Evolutionary conservation across 495 filamentous ascomycete genomes (phyloP), one percentile per base, ranked within the genome.

Genomic region (Penicillium riverlandense): DNA sequence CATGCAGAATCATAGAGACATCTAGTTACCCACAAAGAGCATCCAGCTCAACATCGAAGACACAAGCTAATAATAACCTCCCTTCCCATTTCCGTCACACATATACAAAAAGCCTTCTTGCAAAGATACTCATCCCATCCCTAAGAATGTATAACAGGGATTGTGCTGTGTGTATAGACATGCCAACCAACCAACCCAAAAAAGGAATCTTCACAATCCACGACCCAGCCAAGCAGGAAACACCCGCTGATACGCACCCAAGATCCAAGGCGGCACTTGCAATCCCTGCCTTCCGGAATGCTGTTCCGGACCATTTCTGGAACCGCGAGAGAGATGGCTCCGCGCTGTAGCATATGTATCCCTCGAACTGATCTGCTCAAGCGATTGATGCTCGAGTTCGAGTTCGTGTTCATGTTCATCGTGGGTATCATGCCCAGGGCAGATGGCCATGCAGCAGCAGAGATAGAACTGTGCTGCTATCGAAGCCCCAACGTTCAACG

Each of bases 321-420:
- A 37, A 41, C 13, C 29, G 30, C 27, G 9, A 38, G 55, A 57
- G 29, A 52, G 29, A 15, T 46, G 43, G 35, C 50, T 60, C 8
- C 38, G 47, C 3, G 64, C 64, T 28, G 64, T 68, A 11, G 52
- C 30, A 50, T 61, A 66, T 1, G 62, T 64, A 0, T 68, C 62
- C 10, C 47, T 41, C 6, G 56, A 62, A 6, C 29, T 38, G 30
- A 43, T 53, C 12, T 37, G 35, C 8, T 56, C 43, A 1, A 58
- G 35, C 22, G 28, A 13, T 10, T 29, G 22, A 22, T 22, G 22
- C 22, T 22, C 22, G 6, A 0, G 22, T 22, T 22, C 22, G 6
- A 0, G 22, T 22, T 22, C 2, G 22, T 22, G 27, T 22, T 55
- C 48, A 4, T 28, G n/a, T 10, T 53, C 47, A 7, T 49, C 39